Conservation (phyloP, 2,329 filamentous ascomycete genomes). For the Trichoderma sp. region DNA sequence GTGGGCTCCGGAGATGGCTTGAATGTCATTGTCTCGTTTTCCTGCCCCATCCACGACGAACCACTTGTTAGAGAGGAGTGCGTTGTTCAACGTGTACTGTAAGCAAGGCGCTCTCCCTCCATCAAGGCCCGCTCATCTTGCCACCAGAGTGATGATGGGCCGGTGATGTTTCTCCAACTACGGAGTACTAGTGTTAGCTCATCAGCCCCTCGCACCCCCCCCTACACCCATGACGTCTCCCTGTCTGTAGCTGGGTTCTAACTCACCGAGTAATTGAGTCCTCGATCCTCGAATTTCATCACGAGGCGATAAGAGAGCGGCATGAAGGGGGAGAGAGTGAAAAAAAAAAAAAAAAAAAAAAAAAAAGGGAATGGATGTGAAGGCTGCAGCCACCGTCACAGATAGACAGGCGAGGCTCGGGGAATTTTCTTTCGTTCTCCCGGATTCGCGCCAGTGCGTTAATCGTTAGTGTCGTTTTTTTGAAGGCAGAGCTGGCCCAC, state of each 20-base stretch:
- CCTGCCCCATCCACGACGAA: slow-evolving; percentile 13
- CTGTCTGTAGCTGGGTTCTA: not conserved
- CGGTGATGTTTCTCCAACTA: slow-evolving; percentile 13
- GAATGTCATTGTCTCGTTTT: slow-evolving; percentile 5
- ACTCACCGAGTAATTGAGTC: not conserved
- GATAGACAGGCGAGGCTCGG: slow-evolving; percentile 5
- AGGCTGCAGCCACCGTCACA: slow-evolving; percentile 2
- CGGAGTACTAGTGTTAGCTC: slow-evolving; percentile 18
- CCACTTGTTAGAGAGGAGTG: slow-evolving; percentile 8
- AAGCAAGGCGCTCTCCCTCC: slow-evolving; percentile 7
- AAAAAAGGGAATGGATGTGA: not conserved
- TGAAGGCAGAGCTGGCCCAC: not conserved
- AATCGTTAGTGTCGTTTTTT: slow-evolving; percentile 1
- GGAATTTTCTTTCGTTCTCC: slow-evolving; percentile 10
- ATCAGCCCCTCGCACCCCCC: slow-evolving; percentile 11
- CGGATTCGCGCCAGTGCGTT: slow-evolving; percentile 1
- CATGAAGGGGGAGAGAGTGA: not conserved
- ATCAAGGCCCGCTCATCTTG: slow-evolving; percentile 14
- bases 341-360: too few relatives aligned
- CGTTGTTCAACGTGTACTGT: slow-evolving; percentile 9
- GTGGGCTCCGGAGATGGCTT: not conserved
- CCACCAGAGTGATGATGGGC: slow-evolving; percentile 13
- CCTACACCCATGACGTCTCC: slow-evolving; percentile 2
- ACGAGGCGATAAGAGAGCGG: not conserved
- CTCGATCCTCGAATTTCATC: not conserved